Base-by-base conservation (phyloP, 352 stramenopile genomes). In the Globisporangium viniferum region DNA sequence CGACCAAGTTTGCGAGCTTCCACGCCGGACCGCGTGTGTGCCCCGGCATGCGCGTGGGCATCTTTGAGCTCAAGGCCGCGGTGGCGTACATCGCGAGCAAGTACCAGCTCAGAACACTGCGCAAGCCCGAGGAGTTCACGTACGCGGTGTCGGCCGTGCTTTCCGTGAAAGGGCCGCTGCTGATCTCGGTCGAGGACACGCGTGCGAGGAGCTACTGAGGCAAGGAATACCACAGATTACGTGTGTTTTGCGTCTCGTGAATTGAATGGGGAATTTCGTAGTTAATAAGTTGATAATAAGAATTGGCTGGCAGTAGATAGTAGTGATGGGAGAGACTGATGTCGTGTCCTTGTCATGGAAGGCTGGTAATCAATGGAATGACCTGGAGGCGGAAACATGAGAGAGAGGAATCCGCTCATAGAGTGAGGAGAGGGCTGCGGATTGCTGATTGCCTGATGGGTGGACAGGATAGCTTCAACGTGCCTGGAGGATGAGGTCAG, bases 11-110 rank as follows among this genome's bases (percentile, higher is more conserved):
- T 46, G 75, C 74, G 20, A 70, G 55, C 20, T 89, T 90, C 63
- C 60, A 78, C 27, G 73, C 73, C 0, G 81, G 80, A 20, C 75
- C 72, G 0, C 78, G 81, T 18, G 67, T 73, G 7, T 90, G 81
- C 44, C 66, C 88, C 15, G 81, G 81, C 6, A 76, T 75, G 71
- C 69, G 68, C 29, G 60, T 83, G 9, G 81, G 81, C 15, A 76
- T 89, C 69, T 68, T 87, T 10, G 78, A 89, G 72, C 79, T 85
- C 73, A 82, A 85, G 67, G 74, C 75, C 3, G 67, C 69, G 31
- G 61, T 68, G 49, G 71, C 71, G 20, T 73, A 66, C 55, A 35
- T 73, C 10, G 27, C 73, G 14, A 82, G 76, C 72, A 82, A 82
- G 64, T 82, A 76, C 55, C 63, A 82, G 68, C 72, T 82, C 59